These are phyloP conservation scores for Daldinia caldariorum DNA, from an alignment of 495 filamentous ascomycete species.

Conservation along the genomic window DNA sequence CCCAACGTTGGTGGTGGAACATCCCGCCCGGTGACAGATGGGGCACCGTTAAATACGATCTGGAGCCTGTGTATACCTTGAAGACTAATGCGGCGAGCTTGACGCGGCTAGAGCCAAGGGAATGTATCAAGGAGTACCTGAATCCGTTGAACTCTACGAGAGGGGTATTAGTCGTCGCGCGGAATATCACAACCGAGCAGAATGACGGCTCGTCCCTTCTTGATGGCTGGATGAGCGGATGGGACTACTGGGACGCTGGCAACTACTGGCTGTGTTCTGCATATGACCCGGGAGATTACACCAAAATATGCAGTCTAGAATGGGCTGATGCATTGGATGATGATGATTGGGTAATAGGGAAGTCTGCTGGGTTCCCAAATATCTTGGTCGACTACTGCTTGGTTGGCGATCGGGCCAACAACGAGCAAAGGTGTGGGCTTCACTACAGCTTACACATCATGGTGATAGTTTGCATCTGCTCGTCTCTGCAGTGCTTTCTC, in stretches of 20 bases:
- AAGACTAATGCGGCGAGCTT: neutral
- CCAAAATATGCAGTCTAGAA: neutral
- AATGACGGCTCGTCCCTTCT: constrained; percentile 1
- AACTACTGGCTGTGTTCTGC: constrained; percentile 5
- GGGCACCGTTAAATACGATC: neutral
- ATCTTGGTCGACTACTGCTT: neutral
- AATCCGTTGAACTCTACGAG: neutral
- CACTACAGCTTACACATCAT: neutral
- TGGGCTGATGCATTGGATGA: neutral
- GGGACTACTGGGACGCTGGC: constrained; percentile 10
- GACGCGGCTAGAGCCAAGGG: neutral
- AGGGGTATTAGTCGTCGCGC: neutral
- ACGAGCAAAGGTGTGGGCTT: neutral
- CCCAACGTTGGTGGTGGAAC: constrained; percentile 1
- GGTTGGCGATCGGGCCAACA: neutral
- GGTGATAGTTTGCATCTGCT: neutral
- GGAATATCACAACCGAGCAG: neutral
- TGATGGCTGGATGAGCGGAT: constrained; percentile 5
- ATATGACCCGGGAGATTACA: neutral
- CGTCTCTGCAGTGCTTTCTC: neutral
- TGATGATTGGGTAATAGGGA: neutral
- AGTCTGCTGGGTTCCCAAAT: neutral
- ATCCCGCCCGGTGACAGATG: neutral
- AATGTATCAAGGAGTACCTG: neutral
- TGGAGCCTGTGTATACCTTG: neutral